phyloP scores from a whole-genome alignment of 345 rosid genomes.

The Triadica sebifera region DNA sequence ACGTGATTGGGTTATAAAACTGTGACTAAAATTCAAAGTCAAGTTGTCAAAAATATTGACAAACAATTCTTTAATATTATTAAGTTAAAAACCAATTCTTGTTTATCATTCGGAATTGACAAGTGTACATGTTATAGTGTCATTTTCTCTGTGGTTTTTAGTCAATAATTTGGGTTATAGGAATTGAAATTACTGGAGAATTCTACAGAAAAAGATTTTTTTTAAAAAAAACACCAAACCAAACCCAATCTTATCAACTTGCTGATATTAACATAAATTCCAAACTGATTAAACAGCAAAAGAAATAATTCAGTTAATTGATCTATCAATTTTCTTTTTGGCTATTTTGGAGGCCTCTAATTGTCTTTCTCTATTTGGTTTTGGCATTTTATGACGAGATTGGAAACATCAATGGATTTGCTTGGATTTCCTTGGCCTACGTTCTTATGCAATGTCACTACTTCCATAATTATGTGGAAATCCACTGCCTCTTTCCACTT shows the following conservation, averaged over 20 bases:
- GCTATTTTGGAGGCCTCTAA: constrained; percentile 13
- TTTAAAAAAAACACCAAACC: not conserved
- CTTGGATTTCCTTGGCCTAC: constrained; percentile 27
- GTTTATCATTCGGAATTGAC: too few relatives aligned
- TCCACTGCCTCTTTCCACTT: not conserved
- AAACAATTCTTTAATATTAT: too few relatives aligned
- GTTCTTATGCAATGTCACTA: not conserved
- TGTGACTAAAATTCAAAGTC: too few relatives aligned
- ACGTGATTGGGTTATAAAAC: too few relatives aligned
- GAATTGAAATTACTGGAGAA: not conserved
- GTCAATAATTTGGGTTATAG: not conserved
- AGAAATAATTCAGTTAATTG: too few relatives aligned
- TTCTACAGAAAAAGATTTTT: too few relatives aligned
- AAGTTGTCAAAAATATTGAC: too few relatives aligned
- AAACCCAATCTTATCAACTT: not conserved
- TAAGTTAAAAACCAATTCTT: too few relatives aligned
- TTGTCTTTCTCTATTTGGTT: constrained; percentile 24
- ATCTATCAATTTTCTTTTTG: too few relatives aligned
- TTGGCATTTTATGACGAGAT: constrained; percentile 22
- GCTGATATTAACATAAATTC: not conserved
- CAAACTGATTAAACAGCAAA: too few relatives aligned
- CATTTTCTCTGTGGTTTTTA: not conserved
- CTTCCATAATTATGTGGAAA: not conserved
- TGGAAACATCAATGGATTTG: constrained; percentile 22
- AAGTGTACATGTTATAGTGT: too few relatives aligned